Conservation (phyloP, 208 protist genomes). For the Herpetomonas tarakana region DNA sequence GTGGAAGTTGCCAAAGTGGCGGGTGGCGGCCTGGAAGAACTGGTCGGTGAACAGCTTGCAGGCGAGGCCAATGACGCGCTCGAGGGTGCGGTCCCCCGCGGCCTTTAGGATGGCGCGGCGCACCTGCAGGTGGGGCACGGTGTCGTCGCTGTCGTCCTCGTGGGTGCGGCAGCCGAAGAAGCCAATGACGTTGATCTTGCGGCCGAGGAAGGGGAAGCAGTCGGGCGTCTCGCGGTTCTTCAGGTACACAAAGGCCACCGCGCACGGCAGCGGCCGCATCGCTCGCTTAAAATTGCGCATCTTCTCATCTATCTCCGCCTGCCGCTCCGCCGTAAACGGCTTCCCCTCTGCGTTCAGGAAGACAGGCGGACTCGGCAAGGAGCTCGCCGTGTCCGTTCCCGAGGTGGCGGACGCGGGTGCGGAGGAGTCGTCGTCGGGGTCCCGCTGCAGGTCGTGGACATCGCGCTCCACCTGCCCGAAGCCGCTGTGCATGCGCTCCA, state of each 20-base stretch:
- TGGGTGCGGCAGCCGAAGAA: constrained; percentile 51
- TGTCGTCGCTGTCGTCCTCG: constrained; percentile 30
- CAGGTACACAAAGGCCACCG: constrained; percentile 65
- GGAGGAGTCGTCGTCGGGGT: no score
- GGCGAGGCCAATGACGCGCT: constrained; percentile 56
- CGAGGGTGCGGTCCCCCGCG: constrained; percentile 63
- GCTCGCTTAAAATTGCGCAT: constrained; percentile 34
- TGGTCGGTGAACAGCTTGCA: constrained; percentile 42
- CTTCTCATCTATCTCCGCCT: not conserved
- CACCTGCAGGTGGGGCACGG: constrained; percentile 38
- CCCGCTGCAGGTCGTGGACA: no score
- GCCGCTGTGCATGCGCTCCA: not conserved
- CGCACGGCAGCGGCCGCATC: constrained; percentile 53
- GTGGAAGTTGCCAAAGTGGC: constrained; percentile 6
- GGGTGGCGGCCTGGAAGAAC: constrained; percentile 34
- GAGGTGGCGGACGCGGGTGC: no score
- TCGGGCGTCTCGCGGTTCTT: constrained; percentile 50
- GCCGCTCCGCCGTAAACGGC: not conserved
- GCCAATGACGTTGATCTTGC: constrained; percentile 70
- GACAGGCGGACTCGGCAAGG: not conserved
- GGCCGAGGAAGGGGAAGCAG: constrained; percentile 56
- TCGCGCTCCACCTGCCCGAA: no score
- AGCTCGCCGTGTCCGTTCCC: no score
- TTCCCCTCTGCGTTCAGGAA: constrained; percentile 10
- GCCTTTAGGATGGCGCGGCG: constrained; percentile 68